Percentiles rank a stretch among this genome's conserved stretches.
These are phyloP conservation scores for Candida freyschussii DNA, from an alignment of 1,139 yeast species.

Conservation along the genomic window DNA sequence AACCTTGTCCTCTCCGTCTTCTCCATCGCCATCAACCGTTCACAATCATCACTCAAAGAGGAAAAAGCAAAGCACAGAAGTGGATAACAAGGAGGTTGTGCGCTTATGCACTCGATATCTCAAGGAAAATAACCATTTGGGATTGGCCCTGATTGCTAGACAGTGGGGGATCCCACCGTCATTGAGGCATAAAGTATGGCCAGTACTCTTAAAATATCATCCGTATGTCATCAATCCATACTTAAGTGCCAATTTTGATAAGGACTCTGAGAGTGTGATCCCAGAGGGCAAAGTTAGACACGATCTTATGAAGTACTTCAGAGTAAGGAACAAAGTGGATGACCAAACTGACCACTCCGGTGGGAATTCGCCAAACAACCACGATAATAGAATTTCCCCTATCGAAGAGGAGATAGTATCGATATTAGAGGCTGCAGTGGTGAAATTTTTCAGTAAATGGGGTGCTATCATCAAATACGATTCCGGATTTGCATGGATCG, in stretches of 20 bases:
- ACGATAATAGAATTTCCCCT: slow-evolving; percentile 28
- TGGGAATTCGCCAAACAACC: slow-evolving; percentile 13
- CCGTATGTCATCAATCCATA: slow-evolving; percentile 80
- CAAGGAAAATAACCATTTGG: slow-evolving; percentile 32
- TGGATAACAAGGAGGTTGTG: slow-evolving; percentile 4
- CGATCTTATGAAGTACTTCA: slow-evolving; percentile 52
- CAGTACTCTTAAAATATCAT: slow-evolving; percentile 70
- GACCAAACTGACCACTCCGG: slow-evolving; percentile 6
- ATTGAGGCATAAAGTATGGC: slow-evolving; percentile 79
- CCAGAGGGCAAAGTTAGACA: slow-evolving; percentile 38
- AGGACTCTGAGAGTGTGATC: slow-evolving; percentile 22
- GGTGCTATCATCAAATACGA: slow-evolving; percentile 74
- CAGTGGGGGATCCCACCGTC: slow-evolving; percentile 85
- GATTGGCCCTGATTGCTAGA: slow-evolving; percentile 71
- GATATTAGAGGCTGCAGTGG: slow-evolving; percentile 55
- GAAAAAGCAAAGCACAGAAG: slow-evolving; percentile 5
- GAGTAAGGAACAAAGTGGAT: slow-evolving; percentile 28
- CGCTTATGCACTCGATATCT: slow-evolving; percentile 20
- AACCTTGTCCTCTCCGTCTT: background rate
- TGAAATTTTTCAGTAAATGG: slow-evolving; percentile 70
- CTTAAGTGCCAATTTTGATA: slow-evolving; percentile 46
- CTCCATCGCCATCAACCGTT: slow-evolving; percentile 1
- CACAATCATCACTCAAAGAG: slow-evolving; percentile 8
- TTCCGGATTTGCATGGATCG: slow-evolving; percentile 81
- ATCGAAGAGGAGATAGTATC: slow-evolving; percentile 52